Conservation (phyloP, 148 eudicot species). For the Nyssa sinensis region DNA sequence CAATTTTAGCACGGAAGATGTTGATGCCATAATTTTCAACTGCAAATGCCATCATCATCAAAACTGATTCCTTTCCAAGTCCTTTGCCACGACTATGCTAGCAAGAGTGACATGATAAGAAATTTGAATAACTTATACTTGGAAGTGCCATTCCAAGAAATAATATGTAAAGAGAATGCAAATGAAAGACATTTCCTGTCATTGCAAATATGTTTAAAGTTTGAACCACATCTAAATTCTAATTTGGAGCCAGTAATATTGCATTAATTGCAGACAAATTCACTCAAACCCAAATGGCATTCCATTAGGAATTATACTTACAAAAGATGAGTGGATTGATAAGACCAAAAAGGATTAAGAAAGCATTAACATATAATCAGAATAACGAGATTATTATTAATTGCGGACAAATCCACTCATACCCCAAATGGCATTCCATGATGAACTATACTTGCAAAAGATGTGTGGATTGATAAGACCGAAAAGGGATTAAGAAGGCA, state of each 20-base stretch:
- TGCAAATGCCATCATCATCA: constrained; percentile 87
- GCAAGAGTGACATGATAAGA: constrained; percentile 27
- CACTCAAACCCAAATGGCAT: background rate
- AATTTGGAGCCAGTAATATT: background rate
- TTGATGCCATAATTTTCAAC: constrained; percentile 58
- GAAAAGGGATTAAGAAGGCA: too few species aligned
- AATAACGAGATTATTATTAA: background rate
- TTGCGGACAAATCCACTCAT: constrained; percentile 1
- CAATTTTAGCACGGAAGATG: constrained; percentile 75
- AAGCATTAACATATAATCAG: too few species aligned
- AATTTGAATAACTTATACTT: background rate
- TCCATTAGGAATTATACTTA: background rate
- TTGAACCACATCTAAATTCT: too few species aligned
- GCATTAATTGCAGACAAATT: background rate
- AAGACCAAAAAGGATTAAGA: background rate
- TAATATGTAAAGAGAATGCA: background rate
- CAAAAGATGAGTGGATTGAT: background rate
- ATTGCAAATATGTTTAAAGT: background rate
- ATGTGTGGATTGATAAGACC: background rate
- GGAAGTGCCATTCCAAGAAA: background rate
- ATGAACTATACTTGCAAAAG: background rate
- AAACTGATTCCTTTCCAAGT: constrained; percentile 83
- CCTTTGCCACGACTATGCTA: constrained; percentile 93
- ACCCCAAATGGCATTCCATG: background rate
- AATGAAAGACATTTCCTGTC: background rate